Evolutionary conservation across 164 flowering plant species (phyloP), one percentile per base, ranked within the genome.

Genomic region (Stephania yunnanensis): DNA sequence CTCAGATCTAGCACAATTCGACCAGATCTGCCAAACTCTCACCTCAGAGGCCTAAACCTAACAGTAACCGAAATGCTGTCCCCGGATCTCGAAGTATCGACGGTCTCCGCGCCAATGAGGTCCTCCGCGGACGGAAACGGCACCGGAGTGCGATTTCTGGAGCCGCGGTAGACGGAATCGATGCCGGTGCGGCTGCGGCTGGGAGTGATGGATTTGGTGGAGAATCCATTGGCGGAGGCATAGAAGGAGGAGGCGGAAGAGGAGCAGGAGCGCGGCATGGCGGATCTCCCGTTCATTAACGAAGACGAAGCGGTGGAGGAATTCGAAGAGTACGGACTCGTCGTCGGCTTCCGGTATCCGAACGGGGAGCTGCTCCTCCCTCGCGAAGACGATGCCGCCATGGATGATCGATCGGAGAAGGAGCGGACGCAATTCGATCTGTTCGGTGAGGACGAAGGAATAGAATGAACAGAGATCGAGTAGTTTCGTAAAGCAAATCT

Each of bases 31-130:
- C 42, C 42, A 79, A 10, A 75, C n/a, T 68, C 78, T 52, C 83
- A 95, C 99, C 90, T 95, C 87, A 95, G 58, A 36, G 99, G 97
- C 80, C 99, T 75, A 79, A 95, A 95, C 81, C 99, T 87, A 79
- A 95, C 82, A 55, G 99, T 93, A 61, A 93, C 99, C 45, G 94
- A 90, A 65, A 95, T 95, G 79, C 97, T 95, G 78, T 95, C 95
- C 3, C 84, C 84, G 6, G 88, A 79, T 80, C 84, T 83, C 73
- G 89, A 76, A 70, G 82, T 55, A 46, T 90, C 97, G 29, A 83
- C 67, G 44, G 87, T 82, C 76, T 89, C 97, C 42, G 42, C 42
- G 42, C 75, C 86, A 29, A 83, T 68, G 30, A 90, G 74, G 74
- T 87, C 94, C 45, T 91, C 97, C 72, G 84, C 70, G 6, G 86